phyloP scores from a whole-genome alignment of 768 basidiomycete species.

The Pleurotus salmoneostramineus region DNA sequence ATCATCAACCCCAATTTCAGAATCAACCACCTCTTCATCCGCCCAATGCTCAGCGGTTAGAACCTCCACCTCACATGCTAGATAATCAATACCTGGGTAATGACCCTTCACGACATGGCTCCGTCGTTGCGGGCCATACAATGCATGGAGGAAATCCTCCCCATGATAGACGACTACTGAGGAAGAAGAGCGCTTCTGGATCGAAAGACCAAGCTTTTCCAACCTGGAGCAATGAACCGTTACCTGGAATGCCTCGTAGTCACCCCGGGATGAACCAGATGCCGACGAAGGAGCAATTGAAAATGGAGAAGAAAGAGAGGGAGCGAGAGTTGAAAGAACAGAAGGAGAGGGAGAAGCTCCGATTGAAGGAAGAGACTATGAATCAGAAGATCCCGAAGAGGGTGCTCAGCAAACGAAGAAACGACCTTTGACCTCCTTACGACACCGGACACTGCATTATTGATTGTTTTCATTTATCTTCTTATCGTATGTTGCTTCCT shows the following conservation, averaged over 20 bases:
- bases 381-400: constrained; percentile 7
- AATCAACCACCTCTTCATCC: too few relatives aligned
- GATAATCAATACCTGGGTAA: too few relatives aligned
- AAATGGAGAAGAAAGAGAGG: not conserved
- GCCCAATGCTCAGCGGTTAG: too few relatives aligned
- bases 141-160: not conserved
- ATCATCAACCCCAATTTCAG: not conserved
- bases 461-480: too few relatives aligned
- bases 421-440: not conserved
- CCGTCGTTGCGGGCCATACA: too few relatives aligned
- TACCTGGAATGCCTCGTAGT: not conserved
- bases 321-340: not conserved
- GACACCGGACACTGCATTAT: not conserved
- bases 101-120: too few relatives aligned
- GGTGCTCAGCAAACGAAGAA: constrained; percentile 10
- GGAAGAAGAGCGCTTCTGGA: not conserved
- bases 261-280: not conserved
- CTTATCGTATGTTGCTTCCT: too few relatives aligned
- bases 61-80: too few relatives aligned
- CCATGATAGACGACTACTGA: not conserved
- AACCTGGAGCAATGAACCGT: not conserved
- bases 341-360: not conserved
- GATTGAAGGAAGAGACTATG: not conserved
- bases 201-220: not conserved
- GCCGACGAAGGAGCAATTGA: not conserved